Conservation (phyloP, 257 asterid genomes). For the Linaria vulgaris region DNA sequence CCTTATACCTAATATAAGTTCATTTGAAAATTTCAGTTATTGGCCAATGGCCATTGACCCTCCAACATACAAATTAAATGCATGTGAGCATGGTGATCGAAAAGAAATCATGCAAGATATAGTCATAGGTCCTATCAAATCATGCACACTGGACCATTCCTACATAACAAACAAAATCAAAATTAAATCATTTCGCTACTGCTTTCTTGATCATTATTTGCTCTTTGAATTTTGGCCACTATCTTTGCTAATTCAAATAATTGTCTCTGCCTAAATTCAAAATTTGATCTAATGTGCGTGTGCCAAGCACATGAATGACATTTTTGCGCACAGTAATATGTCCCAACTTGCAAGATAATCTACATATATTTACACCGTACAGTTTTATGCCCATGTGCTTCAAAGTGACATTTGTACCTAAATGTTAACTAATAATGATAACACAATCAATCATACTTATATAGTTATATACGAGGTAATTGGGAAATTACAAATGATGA, state of each 20-base stretch:
- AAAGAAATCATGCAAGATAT: conserved; percentile 33
- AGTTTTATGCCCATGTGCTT: no score
- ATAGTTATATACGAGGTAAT: no score
- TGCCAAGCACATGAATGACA: neutral
- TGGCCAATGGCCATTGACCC: conserved; percentile 11
- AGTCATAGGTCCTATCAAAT: conserved; percentile 23
- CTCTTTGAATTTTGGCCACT: no score
- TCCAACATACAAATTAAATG: conserved; percentile 25
- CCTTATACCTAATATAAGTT: conserved; percentile 20
- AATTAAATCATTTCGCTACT: neutral
- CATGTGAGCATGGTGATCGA: conserved; percentile 25
- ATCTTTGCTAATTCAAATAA: no score
- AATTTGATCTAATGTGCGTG: neutral
- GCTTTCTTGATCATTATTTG: neutral
- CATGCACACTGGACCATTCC: conserved; percentile 17
- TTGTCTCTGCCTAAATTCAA: neutral
- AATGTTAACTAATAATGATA: conserved; percentile 13
- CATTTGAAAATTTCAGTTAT: no score
- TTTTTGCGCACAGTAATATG: neutral
- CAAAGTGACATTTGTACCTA: no score
- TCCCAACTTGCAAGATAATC: no score
- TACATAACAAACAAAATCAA: neutral
- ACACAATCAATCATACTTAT: no score
- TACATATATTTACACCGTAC: no score
- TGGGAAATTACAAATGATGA: no score